These are phyloP conservation scores for Fusarium marasasianum DNA, from an alignment of 2,329 filamentous ascomycete genomes.

Conservation along the genomic window DNA sequence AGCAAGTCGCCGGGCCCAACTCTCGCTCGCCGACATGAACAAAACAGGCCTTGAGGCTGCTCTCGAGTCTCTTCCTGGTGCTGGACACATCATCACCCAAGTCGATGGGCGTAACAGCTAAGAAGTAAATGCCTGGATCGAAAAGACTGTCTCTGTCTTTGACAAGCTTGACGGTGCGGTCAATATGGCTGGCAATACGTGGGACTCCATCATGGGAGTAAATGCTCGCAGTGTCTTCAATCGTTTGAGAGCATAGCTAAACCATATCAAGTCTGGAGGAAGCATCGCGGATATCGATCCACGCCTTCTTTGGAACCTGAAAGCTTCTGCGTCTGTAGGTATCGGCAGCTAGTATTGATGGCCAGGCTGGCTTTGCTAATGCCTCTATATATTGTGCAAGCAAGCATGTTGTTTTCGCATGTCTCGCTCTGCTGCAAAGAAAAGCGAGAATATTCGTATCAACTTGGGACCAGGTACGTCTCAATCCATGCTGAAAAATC, in stretches of 20 bases:
- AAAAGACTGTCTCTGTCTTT: neutral
- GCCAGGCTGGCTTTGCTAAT: neutral
- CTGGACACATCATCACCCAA: neutral
- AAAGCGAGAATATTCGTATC: neutral
- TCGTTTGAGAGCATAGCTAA: neutral
- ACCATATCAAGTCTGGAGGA: neutral
- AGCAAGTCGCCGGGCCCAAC: neutral
- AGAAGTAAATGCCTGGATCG: rapidly evolving
- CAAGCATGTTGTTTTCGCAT: neutral
- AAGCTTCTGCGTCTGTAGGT: neutral
- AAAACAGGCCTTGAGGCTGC: neutral
- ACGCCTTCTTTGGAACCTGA: rapidly evolving
- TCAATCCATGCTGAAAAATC: neutral
- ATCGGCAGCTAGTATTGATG: neutral
- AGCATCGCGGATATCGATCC: neutral
- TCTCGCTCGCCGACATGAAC: neutral
- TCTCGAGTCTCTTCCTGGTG: rapidly evolving
- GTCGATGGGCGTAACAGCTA: neutral
- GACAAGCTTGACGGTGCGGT: neutral
- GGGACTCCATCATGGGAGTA: neutral
- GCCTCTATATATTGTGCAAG: neutral
- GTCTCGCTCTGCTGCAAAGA: neutral
- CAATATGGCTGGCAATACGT: neutral
- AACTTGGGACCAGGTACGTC: neutral
- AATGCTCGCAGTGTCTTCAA: neutral